A percentile compares a stretch with the other conserved stretches of the same genome.
phyloP scores from a whole-genome alignment of 164 flowering plant genomes.

The Cinnamomum chago region DNA sequence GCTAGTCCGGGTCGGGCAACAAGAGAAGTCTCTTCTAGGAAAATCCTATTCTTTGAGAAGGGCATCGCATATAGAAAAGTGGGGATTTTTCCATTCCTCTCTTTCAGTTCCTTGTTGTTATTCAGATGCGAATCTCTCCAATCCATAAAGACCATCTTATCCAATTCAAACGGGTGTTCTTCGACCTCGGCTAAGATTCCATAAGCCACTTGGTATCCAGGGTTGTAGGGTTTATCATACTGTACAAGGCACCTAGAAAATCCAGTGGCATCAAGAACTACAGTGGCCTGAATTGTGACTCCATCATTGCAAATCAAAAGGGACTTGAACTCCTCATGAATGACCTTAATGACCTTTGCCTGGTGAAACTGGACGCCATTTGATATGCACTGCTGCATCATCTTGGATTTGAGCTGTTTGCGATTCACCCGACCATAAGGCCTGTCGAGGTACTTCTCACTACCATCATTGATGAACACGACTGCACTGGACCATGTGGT shows the following conservation, averaged over 20 bases:
- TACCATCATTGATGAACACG: slow-evolving; percentile 52
- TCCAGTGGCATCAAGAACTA: slow-evolving; percentile 93
- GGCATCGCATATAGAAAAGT: slow-evolving; percentile 97
- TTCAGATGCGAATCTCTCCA: slow-evolving; percentile 87
- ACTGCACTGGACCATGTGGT: slow-evolving; percentile 89
- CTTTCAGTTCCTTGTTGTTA: slow-evolving; percentile 37
- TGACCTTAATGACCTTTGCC: slow-evolving; percentile 74
- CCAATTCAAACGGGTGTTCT: slow-evolving; percentile 82
- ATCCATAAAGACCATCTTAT: slow-evolving; percentile 96
- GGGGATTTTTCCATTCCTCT: slow-evolving; percentile 65
- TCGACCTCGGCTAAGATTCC: slow-evolving; percentile 92
- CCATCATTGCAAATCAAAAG: slow-evolving; percentile 78
- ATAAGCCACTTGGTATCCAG: slow-evolving; percentile 93
- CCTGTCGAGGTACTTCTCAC: slow-evolving; percentile 53
- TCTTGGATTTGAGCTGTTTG: slow-evolving; percentile 77
- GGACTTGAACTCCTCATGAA: slow-evolving; percentile 77
- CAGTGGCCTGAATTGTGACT: slow-evolving; percentile 64
- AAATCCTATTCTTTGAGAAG: slow-evolving; percentile 68
- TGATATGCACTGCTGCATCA: slow-evolving; percentile 77
- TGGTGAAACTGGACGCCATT: slow-evolving; percentile 93
- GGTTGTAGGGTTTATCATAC: slow-evolving; percentile 88
- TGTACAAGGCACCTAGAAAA: slow-evolving; percentile 79
- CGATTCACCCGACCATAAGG: slow-evolving; percentile 90
- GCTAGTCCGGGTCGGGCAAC: slow-evolving; percentile 84
- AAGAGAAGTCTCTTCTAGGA: slow-evolving; percentile 90